Conservation (phyloP, 1,139 yeast species). For the Eremothecium sinecaudum region DNA sequence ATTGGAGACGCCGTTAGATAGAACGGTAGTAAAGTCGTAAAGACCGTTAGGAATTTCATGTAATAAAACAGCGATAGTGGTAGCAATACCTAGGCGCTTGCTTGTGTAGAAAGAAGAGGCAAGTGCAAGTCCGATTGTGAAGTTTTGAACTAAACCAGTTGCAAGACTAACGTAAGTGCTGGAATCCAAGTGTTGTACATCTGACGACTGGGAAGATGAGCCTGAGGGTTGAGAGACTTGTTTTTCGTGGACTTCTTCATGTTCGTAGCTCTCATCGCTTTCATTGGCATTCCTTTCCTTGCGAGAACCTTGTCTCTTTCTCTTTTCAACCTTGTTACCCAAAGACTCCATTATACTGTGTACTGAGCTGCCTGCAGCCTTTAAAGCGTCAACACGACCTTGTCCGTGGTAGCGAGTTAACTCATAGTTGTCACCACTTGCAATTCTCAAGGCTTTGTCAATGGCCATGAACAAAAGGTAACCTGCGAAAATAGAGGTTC, state of each 20-base stretch:
- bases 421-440: constrained; percentile 34
- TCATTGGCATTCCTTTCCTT: not conserved
- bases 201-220: constrained; percentile 3
- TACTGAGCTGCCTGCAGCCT: constrained; percentile 7
- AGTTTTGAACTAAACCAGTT: constrained; percentile 59
- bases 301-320: not conserved
- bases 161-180: constrained; percentile 55
- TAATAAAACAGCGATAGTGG: constrained; percentile 55
- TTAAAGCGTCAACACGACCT: constrained; percentile 6
- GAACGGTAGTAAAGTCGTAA: constrained; percentile 60
- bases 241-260: constrained; percentile 1
- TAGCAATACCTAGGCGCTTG: constrained; percentile 49
- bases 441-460: constrained; percentile 47
- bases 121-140: constrained; percentile 63
- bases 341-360: constrained; percentile 7
- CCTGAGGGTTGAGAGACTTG: not conserved
- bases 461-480: constrained; percentile 45
- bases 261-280: not conserved
- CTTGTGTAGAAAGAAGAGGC: constrained; percentile 56
- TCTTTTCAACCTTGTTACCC: constrained; percentile 1
- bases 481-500: constrained; percentile 47
- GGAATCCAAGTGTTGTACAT: too few relatives aligned
- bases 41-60: constrained; percentile 72
- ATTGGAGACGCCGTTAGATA: constrained; percentile 56
- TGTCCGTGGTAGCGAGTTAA: constrained; percentile 29